These are phyloP conservation scores for Hippophae rhamnoides DNA, from an alignment of 306 rosid species.

Conservation along the genomic window DNA sequence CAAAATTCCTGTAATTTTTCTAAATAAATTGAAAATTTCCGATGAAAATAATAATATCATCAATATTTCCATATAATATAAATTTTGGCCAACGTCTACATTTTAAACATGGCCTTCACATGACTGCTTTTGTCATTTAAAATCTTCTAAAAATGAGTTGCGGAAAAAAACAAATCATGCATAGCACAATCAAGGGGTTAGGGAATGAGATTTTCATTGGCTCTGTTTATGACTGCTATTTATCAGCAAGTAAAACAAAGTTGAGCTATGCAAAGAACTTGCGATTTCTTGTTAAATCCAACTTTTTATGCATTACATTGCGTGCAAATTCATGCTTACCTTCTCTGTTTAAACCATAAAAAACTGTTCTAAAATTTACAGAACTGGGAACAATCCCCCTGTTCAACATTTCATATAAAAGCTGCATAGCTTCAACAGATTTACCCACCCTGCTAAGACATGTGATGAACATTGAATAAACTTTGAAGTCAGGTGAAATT, in stretches of 20 bases:
- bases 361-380: slow-evolving; percentile 60
- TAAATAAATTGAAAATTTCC: too few relatives aligned
- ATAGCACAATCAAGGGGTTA: too few relatives aligned
- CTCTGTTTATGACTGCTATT: too few relatives aligned
- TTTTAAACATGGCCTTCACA: too few relatives aligned
- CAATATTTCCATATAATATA: too few relatives aligned
- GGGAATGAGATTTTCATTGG: too few relatives aligned
- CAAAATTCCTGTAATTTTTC: too few relatives aligned
- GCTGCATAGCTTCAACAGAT: slow-evolving; percentile 73
- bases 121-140: too few relatives aligned
- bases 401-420: slow-evolving; percentile 51
- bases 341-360: slow-evolving; percentile 67
- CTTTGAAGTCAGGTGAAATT: slow-evolving; percentile 66
- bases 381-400: slow-evolving; percentile 73
- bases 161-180: too few relatives aligned
- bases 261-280: slow-evolving; percentile 33
- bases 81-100: too few relatives aligned
- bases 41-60: too few relatives aligned
- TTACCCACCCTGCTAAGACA: slow-evolving; percentile 56
- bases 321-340: slow-evolving; percentile 68
- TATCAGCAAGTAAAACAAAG: not conserved
- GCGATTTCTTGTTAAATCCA: slow-evolving; percentile 44
- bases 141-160: too few relatives aligned
- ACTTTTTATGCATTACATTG: slow-evolving; percentile 47
- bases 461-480: slow-evolving; percentile 64